Percentiles rank a stretch among this genome's conserved stretches.
phyloP scores from a whole-genome alignment of 2,329 filamentous ascomycete genomes.

The Chaetomiaceae sp. region DNA sequence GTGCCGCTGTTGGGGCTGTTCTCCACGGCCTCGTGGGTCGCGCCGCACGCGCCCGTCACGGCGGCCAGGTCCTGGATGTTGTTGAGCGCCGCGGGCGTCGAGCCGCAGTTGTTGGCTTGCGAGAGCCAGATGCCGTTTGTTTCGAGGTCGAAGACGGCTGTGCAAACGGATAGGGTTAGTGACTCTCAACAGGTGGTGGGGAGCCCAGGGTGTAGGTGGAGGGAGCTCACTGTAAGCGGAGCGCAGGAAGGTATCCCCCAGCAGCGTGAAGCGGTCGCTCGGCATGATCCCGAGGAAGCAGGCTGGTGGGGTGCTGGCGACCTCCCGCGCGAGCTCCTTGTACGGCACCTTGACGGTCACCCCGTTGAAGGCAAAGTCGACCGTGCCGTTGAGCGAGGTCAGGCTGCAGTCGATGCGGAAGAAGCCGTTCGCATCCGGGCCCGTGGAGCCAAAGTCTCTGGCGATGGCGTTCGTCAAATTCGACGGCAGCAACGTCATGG shows the following conservation, averaged over 20 bases:
- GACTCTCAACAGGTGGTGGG: neutral
- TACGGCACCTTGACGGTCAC: constrained; percentile 45
- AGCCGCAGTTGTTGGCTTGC: constrained; percentile 46
- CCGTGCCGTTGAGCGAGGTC: constrained; percentile 34
- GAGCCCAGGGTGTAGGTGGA: neutral
- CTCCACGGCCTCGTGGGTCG: constrained; percentile 5
- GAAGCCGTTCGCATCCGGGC: constrained; percentile 37
- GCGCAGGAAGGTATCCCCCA: constrained; percentile 54
- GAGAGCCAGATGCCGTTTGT: constrained; percentile 43
- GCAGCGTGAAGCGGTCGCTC: constrained; percentile 42
- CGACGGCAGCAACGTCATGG: constrained; percentile 59
- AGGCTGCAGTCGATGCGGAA: constrained; percentile 42
- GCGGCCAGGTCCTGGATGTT: constrained; percentile 25
- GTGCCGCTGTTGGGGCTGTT: constrained; percentile 10
- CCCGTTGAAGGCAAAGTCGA: constrained; percentile 45
- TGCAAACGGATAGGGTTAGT: no score
- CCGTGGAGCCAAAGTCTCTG: constrained; percentile 40
- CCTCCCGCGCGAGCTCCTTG: constrained; percentile 41
- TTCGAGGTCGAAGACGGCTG: constrained; percentile 47
- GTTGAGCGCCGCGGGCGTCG: constrained; percentile 36
- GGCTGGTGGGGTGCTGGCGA: constrained; percentile 24
- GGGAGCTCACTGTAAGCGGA: constrained; percentile 44
- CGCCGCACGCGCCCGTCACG: constrained; percentile 23
- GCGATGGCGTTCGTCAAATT: constrained; percentile 45
- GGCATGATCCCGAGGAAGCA: constrained; percentile 47